Percentiles rank a stretch among this genome's conserved stretches.
These are phyloP conservation scores for Triangularia verruculosa DNA, from an alignment of 2,329 filamentous ascomycete species.

Conservation along the genomic window DNA sequence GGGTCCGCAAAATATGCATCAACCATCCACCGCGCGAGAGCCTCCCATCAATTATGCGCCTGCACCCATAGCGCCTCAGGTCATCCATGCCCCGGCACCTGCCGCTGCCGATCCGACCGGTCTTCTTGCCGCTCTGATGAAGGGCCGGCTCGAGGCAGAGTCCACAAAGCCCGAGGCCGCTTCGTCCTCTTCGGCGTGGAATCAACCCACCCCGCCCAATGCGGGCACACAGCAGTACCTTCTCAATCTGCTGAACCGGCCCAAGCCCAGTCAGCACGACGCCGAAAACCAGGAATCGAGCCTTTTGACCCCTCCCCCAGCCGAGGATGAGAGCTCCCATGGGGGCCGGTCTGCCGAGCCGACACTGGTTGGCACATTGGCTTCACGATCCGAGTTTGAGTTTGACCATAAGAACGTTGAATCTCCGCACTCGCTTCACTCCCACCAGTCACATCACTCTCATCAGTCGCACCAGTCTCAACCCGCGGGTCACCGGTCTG, in stretches of 20 bases:
- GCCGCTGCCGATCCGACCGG: conserved; percentile 55
- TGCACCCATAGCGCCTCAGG: conserved; percentile 30
- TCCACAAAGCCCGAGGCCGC: conserved; percentile 38
- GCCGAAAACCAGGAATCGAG: conserved; percentile 44
- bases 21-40: conserved; percentile 26
- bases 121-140: conserved; percentile 59
- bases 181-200: conserved; percentile 38
- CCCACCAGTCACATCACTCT: conserved; percentile 28
- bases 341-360: conserved; percentile 25
- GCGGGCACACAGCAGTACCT: conserved; percentile 81
- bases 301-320: conserved; percentile 46
- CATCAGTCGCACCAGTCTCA: conserved; percentile 28
- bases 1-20: conserved; percentile 22
- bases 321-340: conserved; percentile 31
- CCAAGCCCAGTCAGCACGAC: conserved; percentile 63
- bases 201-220: conserved; percentile 47
- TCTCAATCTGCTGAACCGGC: conserved; percentile 78
- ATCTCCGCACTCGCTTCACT: conserved; percentile 28
- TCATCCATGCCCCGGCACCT: conserved; percentile 56
- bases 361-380: conserved; percentile 26
- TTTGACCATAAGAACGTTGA: conserved; percentile 28
- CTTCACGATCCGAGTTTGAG: conserved; percentile 31
- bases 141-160: conserved; percentile 52
- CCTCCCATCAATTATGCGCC: conserved; percentile 24
- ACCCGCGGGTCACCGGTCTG: conserved; percentile 18